phyloP scores from a whole-genome alignment of 2,329 filamentous ascomycete species.

The Rosellinia necatrix region DNA sequence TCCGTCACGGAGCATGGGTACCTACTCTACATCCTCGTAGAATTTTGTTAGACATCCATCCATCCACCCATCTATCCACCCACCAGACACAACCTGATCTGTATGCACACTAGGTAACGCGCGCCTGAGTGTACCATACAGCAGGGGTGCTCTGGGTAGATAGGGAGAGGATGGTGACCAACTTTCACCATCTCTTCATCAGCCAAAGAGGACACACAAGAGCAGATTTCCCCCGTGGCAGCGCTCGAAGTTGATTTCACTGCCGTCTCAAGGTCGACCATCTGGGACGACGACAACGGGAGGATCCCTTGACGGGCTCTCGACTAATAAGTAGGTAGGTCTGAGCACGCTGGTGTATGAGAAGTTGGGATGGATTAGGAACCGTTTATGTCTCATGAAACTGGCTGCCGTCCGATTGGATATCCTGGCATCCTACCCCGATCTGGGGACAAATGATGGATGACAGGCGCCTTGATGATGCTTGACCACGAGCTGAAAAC shows the following conservation, averaged over 20 bases:
- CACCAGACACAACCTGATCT: too few relatives aligned
- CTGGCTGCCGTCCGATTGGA: too few relatives aligned
- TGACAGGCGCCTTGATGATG: neutral
- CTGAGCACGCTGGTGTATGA: neutral
- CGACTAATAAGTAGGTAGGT: neutral
- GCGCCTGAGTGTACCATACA: too few relatives aligned
- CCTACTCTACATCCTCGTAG: too few relatives aligned
- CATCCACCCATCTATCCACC: neutral
- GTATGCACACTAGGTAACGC: too few relatives aligned
- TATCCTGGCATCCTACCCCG: too few relatives aligned
- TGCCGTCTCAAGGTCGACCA: conserved; percentile 4
- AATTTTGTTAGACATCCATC: neutral
- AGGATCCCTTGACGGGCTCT: neutral
- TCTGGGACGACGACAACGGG: neutral
- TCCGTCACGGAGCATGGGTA: too few relatives aligned
- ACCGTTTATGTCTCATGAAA: conserved; percentile 7
- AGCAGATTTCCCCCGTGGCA: conserved; percentile 1
- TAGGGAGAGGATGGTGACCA: too few relatives aligned
- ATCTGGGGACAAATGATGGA: neutral
- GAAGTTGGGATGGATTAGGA: conserved; percentile 6
- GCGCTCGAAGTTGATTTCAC: conserved; percentile 10
- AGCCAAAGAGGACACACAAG: neutral
- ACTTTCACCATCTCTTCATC: neutral
- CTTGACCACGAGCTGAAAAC: conserved; percentile 21
- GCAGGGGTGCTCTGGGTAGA: too few relatives aligned